These are phyloP conservation scores for Lentinula detonsa DNA, from an alignment of 768 basidiomycete species.

Conservation along the genomic window DNA sequence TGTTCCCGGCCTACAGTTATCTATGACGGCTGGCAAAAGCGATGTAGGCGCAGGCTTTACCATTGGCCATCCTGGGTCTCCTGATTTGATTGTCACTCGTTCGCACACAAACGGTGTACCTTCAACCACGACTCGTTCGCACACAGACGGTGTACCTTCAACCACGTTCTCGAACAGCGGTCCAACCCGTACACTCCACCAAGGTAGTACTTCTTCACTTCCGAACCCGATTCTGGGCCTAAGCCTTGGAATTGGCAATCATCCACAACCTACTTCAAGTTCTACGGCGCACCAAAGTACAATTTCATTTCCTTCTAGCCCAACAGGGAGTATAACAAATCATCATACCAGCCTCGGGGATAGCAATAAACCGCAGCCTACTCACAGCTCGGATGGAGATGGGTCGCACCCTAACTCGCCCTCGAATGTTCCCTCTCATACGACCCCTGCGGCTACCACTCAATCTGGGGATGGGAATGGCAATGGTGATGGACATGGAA, in stretches of 20 bases:
- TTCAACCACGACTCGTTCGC: neutral
- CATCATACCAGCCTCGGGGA: too few relatives aligned
- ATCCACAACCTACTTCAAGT: neutral
- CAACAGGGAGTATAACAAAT: too few relatives aligned
- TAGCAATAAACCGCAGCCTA: neutral
- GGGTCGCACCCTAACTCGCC: neutral
- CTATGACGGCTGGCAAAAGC: neutral
- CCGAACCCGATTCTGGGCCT: neutral
- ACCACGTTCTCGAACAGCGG: neutral
- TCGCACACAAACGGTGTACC: neutral
- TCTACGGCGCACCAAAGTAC: neutral
- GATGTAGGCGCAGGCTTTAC: neutral
- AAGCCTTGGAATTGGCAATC: neutral
- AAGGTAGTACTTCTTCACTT: neutral
- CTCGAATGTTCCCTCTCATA: neutral
- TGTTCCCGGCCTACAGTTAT: neutral
- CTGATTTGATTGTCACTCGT: neutral
- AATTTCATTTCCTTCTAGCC: too few relatives aligned
- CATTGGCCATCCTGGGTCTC: neutral
- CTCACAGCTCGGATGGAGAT: neutral
- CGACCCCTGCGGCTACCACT: neutral
- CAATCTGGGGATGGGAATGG: neutral
- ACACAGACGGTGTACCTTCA: neutral
- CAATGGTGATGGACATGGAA: neutral
- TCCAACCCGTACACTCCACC: neutral